These are phyloP conservation scores for Phyllostachys edulis DNA, from an alignment of 176 grass and related monocot species.

Conservation along the genomic window DNA sequence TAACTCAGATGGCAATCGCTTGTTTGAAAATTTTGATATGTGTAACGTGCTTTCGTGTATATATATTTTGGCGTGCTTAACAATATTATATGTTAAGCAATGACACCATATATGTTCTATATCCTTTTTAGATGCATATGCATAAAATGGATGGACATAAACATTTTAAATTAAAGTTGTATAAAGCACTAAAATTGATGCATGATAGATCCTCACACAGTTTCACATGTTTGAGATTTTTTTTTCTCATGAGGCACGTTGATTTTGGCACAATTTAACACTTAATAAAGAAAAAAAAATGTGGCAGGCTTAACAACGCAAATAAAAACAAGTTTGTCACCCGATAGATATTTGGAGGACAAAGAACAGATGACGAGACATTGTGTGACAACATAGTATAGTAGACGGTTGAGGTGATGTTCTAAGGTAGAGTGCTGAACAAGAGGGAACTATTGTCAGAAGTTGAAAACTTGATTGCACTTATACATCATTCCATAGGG, in stretches of 20 bases:
- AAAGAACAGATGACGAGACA: neutral
- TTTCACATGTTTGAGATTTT: neutral
- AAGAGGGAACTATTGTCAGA: neutral
- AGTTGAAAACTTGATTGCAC: neutral
- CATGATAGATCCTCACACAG: neutral
- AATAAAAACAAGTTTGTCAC: neutral
- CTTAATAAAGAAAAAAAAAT: neutral
- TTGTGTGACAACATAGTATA: neutral
- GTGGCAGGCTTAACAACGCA: neutral
- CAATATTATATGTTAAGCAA: neutral
- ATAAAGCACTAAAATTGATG: neutral
- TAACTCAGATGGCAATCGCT: neutral
- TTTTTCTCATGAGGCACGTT: neutral
- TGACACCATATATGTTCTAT: neutral
- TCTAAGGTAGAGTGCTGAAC: neutral
- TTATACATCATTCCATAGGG: neutral
- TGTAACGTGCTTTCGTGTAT: too few species aligned
- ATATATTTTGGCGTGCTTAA: too few species aligned
- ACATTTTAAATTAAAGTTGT: neutral
- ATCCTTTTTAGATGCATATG: neutral
- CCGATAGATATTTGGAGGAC: neutral
- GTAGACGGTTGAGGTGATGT: neutral
- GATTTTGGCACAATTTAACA: neutral
- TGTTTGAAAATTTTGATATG: too few species aligned
- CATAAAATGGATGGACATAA: neutral